Percentiles rank a stretch among this genome's conserved stretches.
Evolutionary conservation across 2,329 filamentous ascomycete genomes (phyloP).

Genomic region (Colletotrichum limetticola): DNA sequence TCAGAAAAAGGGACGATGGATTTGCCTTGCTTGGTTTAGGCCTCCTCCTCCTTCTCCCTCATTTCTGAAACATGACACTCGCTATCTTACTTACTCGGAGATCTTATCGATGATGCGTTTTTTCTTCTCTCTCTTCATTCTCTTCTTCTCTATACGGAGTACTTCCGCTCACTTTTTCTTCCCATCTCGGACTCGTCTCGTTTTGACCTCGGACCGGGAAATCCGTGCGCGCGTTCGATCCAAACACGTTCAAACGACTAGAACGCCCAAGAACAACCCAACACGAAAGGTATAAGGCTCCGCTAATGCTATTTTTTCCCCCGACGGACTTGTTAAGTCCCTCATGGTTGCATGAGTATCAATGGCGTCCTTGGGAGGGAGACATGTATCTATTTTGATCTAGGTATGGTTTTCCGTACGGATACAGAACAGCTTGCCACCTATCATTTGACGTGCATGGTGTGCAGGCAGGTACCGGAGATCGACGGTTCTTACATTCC

Average conservation of each 20-base stretch:
- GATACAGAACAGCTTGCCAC: background rate
- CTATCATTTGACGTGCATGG: conserved; percentile 20
- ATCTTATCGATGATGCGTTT: background rate
- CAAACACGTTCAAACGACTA: background rate
- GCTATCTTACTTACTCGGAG: background rate
- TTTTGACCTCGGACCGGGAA: conserved; percentile 4
- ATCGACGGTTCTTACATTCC: conserved; percentile 25
- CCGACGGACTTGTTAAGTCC: too few relatives aligned
- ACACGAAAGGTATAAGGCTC: too few relatives aligned
- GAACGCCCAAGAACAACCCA: background rate
- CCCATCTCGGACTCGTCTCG: background rate
- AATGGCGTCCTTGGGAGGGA: too few relatives aligned
- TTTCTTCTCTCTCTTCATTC: background rate
- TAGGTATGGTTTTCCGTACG: background rate
- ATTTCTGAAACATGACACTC: conserved; percentile 10
- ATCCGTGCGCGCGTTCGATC: background rate
- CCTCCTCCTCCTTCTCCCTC: background rate
- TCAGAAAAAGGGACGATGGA: background rate
- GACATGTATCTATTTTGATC: too few relatives aligned
- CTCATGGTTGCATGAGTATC: too few relatives aligned
- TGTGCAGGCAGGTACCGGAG: background rate
- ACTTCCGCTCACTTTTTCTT: too few relatives aligned
- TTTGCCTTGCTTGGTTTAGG: background rate
- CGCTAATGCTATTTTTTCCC: too few relatives aligned
- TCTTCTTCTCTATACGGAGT: too few relatives aligned